phyloP scores from a whole-genome alignment of 2,329 filamentous ascomycete genomes.

The Colletotrichum abscissum region DNA sequence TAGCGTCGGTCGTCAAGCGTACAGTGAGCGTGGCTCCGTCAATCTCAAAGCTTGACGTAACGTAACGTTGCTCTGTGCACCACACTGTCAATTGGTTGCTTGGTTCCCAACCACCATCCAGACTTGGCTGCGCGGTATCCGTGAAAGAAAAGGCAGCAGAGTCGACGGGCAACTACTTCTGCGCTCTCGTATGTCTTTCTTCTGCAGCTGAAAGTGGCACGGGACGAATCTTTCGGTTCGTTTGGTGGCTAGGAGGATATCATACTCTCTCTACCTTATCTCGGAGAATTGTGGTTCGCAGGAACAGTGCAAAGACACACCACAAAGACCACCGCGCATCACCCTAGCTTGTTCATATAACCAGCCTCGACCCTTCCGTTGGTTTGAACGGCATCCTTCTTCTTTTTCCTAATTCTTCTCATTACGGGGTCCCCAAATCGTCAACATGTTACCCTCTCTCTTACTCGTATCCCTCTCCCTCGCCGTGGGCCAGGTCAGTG shows the following conservation, averaged over 20 bases:
- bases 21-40: not conserved
- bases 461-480: constrained; percentile 53
- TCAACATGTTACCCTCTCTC: constrained; percentile 44
- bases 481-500: constrained; percentile 54
- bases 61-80: constrained; percentile 33
- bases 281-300: not conserved
- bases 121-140: not conserved
- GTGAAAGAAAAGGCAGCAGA: not conserved
- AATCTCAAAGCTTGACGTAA: constrained; percentile 30
- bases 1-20: constrained; percentile 12
- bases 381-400: not conserved
- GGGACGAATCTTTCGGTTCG: not conserved
- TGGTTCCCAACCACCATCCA: constrained; percentile 27
- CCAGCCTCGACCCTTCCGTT: not conserved
- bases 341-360: constrained; percentile 15
- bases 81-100: constrained; percentile 5
- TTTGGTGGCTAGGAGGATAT: constrained; percentile 5
- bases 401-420: not conserved
- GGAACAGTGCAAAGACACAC: not conserved
- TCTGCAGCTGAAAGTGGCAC: constrained; percentile 16
- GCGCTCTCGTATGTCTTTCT: constrained; percentile 7
- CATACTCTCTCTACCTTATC: not conserved
- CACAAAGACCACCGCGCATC: not conserved
- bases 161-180: not conserved
- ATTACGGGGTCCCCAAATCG: not conserved